Evolutionary conservation across 2,329 filamentous ascomycete genomes (phyloP).

Genomic region (Paraphaeosphaeria minitans): DNA sequence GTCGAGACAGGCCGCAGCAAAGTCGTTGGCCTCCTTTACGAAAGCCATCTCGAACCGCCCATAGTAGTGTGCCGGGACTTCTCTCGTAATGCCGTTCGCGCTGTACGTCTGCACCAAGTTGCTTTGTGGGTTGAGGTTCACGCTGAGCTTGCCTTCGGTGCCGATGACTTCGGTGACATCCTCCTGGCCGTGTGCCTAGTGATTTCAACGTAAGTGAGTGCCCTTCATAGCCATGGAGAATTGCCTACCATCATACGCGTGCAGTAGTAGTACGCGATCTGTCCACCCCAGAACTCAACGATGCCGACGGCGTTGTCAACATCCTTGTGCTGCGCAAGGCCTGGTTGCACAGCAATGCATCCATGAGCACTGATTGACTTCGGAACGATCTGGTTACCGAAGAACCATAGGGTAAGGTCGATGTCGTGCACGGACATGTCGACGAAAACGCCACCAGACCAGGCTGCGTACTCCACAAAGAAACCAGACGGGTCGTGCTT

Average conservation of each 20-base stretch:
- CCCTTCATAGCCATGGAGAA: too few species aligned
- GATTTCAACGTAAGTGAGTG: neutral
- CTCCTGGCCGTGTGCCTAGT: constrained; percentile 49
- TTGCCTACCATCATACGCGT: constrained; percentile 45
- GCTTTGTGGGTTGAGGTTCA: constrained; percentile 36
- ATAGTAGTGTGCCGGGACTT: constrained; percentile 48
- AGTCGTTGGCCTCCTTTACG: constrained; percentile 49
- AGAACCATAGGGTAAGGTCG: constrained; percentile 51
- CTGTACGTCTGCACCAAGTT: constrained; percentile 44
- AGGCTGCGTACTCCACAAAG: constrained; percentile 50
- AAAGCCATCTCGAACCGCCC: constrained; percentile 50
- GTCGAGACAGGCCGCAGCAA: constrained; percentile 44
- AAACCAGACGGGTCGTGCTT: constrained; percentile 44
- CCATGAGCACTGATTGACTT: constrained; percentile 48
- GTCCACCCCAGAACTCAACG: constrained; percentile 52
- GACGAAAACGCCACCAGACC: constrained; percentile 53
- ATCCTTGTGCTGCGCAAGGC: constrained; percentile 47
- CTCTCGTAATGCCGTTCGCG: constrained; percentile 41
- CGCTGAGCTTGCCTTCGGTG: constrained; percentile 52
- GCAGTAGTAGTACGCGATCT: constrained; percentile 53
- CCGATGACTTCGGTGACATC: constrained; percentile 52
- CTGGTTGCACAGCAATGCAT: constrained; percentile 43
- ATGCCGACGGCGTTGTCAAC: constrained; percentile 53
- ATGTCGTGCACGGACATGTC: constrained; percentile 54
- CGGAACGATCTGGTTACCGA: constrained; percentile 43